phyloP scores from a whole-genome alignment of 805 yeast genomes.

The Soucietia sequanensis region DNA sequence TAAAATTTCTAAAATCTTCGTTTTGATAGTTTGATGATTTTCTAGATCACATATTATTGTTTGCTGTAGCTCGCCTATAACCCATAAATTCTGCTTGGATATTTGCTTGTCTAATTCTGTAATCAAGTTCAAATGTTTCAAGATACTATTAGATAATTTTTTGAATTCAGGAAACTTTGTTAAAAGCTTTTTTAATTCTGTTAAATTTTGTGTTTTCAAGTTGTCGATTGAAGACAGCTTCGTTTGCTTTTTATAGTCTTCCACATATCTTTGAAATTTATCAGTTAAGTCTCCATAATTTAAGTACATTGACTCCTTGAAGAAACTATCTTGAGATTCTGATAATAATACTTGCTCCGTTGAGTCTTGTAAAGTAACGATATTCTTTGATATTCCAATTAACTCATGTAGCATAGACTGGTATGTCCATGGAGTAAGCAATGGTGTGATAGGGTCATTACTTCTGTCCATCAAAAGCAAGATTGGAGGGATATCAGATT shows the following conservation, averaged over 20 bases:
- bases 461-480: conserved; percentile 77
- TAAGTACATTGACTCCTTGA: conserved; percentile 73
- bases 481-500: conserved; percentile 66
- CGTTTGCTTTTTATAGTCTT: conserved; percentile 76
- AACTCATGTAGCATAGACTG: conserved; percentile 97
- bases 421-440: conserved; percentile 94
- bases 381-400: conserved; percentile 76
- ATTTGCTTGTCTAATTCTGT: conserved; percentile 81
- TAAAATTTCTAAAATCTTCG: conserved; percentile 56
- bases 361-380: conserved; percentile 64
- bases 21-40: conserved; percentile 38
- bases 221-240: conserved; percentile 59
- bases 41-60: conserved; percentile 60
- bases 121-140: conserved; percentile 89
- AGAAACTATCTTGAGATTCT: conserved; percentile 74
- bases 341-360: conserved; percentile 47
- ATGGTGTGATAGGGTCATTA: conserved; percentile 91
- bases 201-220: conserved; percentile 63
- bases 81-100: conserved; percentile 66
- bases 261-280: conserved; percentile 78
- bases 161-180: conserved; percentile 94
- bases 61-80: conserved; percentile 88
- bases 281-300: conserved; percentile 96
- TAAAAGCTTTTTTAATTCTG: conserved; percentile 87
- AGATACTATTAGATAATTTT: conserved; percentile 80